phyloP scores from a whole-genome alignment of 2,329 filamentous ascomycete genomes.

The Paraphaeosphaeria sporulosa region DNA sequence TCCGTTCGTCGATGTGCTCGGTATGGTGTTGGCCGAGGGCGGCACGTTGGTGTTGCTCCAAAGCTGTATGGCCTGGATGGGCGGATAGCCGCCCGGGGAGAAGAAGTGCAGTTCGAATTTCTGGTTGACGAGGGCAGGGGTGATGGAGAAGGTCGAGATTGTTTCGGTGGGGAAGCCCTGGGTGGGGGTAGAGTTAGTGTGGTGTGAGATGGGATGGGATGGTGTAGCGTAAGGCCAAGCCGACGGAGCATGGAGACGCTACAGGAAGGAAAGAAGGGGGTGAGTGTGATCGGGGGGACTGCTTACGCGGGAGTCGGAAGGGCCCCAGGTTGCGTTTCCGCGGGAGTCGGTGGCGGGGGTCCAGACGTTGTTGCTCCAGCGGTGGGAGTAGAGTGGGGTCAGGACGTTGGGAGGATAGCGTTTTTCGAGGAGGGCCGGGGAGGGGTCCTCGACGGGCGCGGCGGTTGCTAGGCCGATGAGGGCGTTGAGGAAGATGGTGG shows the following conservation, averaged over 20 bases:
- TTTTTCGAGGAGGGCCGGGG: constrained; percentile 4
- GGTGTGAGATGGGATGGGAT: no score
- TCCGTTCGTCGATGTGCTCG: neutral
- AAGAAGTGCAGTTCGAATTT: constrained; percentile 13
- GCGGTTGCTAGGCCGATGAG: constrained; percentile 13
- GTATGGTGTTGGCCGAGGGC: neutral
- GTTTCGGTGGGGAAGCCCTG: neutral
- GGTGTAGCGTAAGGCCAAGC: no score
- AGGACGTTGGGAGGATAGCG: constrained; percentile 4
- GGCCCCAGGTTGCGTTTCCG: no score
- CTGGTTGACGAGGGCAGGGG: neutral
- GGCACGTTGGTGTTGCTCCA: neutral
- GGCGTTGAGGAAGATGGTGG: constrained; percentile 1
- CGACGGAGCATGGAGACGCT: no score
- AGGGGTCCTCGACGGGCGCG: no score
- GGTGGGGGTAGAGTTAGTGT: no score
- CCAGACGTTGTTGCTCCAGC: neutral
- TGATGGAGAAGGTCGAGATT: constrained; percentile 15
- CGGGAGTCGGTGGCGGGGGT: neutral
- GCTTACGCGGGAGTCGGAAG: no score
- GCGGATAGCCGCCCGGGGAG: neutral
- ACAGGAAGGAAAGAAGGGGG: no score
- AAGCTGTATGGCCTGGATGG: neutral
- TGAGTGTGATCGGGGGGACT: no score
- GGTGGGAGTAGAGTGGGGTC: constrained; percentile 14